Evolutionary conservation across 2,329 filamentous ascomycete species (phyloP).

Genomic region (Knufia fluminis): DNA sequence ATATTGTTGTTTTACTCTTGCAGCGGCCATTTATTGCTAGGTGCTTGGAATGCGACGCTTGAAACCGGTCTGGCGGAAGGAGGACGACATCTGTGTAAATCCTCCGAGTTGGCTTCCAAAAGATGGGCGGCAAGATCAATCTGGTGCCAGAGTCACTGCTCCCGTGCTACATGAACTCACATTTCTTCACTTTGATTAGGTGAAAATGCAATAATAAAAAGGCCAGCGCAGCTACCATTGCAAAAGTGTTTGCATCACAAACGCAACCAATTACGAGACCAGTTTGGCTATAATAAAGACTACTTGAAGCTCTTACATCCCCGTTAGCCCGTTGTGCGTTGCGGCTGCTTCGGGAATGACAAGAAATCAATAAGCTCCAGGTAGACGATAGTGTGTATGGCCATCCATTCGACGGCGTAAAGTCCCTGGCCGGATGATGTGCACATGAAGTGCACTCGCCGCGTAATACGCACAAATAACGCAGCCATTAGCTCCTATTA

Average conservation of each 20-base stretch:
- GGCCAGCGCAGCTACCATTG: slow-evolving; percentile 2
- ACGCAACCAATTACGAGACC: slow-evolving; percentile 6
- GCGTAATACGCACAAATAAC: slow-evolving; percentile 8
- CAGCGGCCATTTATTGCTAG: slow-evolving; percentile 1
- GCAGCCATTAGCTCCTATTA: slow-evolving; percentile 6
- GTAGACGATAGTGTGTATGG: slow-evolving; percentile 6
- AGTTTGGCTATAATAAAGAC: slow-evolving; percentile 4
- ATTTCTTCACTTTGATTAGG: slow-evolving; percentile 2
- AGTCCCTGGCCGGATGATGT: neutral
- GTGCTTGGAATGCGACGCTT: slow-evolving; percentile 3
- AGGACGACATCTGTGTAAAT: slow-evolving; percentile 6
- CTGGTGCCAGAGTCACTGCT: slow-evolving; percentile 6
- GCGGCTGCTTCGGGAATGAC: slow-evolving; percentile 7
- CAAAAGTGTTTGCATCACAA: slow-evolving; percentile 7
- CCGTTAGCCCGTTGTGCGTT: slow-evolving; percentile 1
- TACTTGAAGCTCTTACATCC: slow-evolving; percentile 7
- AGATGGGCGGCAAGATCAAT: slow-evolving; percentile 1
- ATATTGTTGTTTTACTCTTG: slow-evolving; percentile 9
- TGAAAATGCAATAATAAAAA: slow-evolving; percentile 3
- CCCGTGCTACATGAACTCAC: slow-evolving; percentile 4
- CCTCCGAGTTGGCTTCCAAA: slow-evolving; percentile 2
- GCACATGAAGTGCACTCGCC: slow-evolving; percentile 3
- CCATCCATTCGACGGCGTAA: slow-evolving; percentile 5
- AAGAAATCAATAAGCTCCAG: slow-evolving; percentile 7
- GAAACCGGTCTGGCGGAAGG: slow-evolving; percentile 1